Evolutionary conservation across 176 grass and related monocot genomes (phyloP).

Genomic region (Eremochloa ophiuroides): DNA sequence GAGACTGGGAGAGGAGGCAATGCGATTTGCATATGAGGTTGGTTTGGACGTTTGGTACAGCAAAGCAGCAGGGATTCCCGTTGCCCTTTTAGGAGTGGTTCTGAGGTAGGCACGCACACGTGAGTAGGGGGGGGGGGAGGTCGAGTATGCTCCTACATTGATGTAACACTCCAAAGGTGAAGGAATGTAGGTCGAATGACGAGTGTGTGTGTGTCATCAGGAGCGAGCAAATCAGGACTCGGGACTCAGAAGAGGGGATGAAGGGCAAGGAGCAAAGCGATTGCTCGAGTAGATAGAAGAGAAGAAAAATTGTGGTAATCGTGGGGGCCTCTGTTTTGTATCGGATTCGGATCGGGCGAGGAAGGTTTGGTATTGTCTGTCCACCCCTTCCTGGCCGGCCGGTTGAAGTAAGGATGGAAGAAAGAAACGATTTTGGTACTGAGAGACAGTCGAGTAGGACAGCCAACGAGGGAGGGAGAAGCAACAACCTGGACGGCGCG

Average conservation of each 20-base stretch:
- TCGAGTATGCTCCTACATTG: not conserved
- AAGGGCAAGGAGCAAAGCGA: not conserved
- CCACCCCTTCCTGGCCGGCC: too few relatives aligned
- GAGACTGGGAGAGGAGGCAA: not conserved
- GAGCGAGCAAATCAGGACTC: not conserved
- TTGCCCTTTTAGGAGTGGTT: not conserved
- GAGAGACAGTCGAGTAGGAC: not conserved
- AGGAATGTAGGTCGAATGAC: not conserved
- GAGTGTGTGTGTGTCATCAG: not conserved
- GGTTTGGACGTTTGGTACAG: not conserved
- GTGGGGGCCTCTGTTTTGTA: not conserved
- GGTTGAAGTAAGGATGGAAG: too few relatives aligned
- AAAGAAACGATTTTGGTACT: not conserved
- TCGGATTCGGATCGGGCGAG: not conserved
- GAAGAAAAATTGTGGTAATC: not conserved
- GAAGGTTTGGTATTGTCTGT: not conserved
- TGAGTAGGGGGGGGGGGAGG: not conserved
- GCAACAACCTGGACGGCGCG: constrained; percentile 68
- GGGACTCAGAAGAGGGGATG: too few relatives aligned
- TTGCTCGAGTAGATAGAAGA: not conserved
- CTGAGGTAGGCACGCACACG: not conserved
- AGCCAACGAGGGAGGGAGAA: not conserved
- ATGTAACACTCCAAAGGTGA: not conserved
- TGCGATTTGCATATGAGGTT: not conserved
- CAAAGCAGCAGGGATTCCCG: not conserved